Percentiles rank a stretch among this genome's conserved stretches.
Evolutionary conservation across 345 rosid species (phyloP).

Genomic region (Jatropha curcas): DNA sequence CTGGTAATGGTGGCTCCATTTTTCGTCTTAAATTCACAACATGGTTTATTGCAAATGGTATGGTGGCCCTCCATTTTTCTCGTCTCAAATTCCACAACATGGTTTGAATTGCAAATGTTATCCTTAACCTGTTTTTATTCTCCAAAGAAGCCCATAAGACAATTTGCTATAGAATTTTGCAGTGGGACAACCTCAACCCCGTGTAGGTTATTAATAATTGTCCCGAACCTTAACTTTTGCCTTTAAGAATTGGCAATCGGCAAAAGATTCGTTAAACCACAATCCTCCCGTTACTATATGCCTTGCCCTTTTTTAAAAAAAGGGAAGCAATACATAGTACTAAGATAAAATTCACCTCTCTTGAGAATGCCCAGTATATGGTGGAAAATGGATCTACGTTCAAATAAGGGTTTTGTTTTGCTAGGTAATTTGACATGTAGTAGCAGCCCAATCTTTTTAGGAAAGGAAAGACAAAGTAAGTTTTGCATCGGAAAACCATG

Average conservation of each 20-base stretch:
- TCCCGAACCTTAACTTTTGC: too few species aligned
- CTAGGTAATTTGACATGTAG: too few species aligned
- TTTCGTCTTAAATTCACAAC: constrained; percentile 35
- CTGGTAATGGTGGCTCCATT: constrained; percentile 27
- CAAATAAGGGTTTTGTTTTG: not conserved
- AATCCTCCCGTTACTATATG: constrained; percentile 34
- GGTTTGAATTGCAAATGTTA: too few species aligned
- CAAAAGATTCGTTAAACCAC: constrained; percentile 37
- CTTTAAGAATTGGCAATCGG: constrained; percentile 38
- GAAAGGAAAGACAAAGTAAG: not conserved
- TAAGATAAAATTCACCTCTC: not conserved
- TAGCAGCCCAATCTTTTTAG: not conserved
- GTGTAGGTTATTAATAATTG: constrained; percentile 37
- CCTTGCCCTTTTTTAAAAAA: constrained; percentile 9
- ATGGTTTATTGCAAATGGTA: constrained; percentile 32
- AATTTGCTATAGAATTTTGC: constrained; percentile 47
- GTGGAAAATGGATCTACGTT: not conserved
- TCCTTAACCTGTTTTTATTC: constrained; percentile 21
- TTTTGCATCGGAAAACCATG: not conserved
- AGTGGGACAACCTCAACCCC: constrained; percentile 47
- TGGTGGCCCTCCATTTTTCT: too few species aligned
- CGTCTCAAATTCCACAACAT: too few species aligned
- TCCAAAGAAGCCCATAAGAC: constrained; percentile 30
- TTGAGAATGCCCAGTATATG: not conserved
- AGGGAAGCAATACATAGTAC: not conserved